Base-by-base conservation (phyloP, 2,329 filamentous ascomycete genomes). In the Alternaria tenuissima region DNA sequence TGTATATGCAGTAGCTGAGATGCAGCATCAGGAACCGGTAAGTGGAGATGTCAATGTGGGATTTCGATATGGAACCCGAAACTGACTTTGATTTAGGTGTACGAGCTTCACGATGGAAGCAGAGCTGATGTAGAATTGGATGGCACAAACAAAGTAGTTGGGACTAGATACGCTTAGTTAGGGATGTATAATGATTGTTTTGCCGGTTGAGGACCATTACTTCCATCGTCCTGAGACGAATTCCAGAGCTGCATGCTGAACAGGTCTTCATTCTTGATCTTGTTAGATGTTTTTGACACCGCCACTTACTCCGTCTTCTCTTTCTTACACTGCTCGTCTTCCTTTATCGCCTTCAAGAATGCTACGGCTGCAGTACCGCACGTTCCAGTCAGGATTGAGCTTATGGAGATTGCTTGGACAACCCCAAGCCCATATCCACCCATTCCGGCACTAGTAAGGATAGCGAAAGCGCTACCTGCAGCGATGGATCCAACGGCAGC, bases 1-100 rank as follows among this genome's bases (percentile, higher is more conserved):
- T 7, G 30, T 16, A 30, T 48, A 36, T 30, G 7, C 30, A 16
- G 46, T 48, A 20, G 46, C 18, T 11, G 46, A 48, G 30, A 48
- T 48, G 46, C 46, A 32, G 30, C 46, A 48, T 48, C 30, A 48
- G 16, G 46, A 48, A 48, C 46, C 46, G 1, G 46, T 48, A 48
- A 1, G 46, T 48, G 4, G 7, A 11, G 5, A 48, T 22, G 12
- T 12, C 7, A 22, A 36, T 22, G 18, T 22, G 12, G 30, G 14
- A 38, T n/a, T n/a, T 1, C 3, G 22, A n/a, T 22, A 7, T 22
- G 7, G 20, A 9, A 7, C n/a, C 1, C 6, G 11, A 22, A 48
- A 30, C 46, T 48, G 20, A 48, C 46, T 8, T n/a, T 22, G 5
- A 34, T 14, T 14, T 36, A 48, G 46, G 30, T 48, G 18, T 48